These are phyloP conservation scores for Lepidium africanum DNA, from an alignment of 345 rosid genomes.

Conservation along the genomic window DNA sequence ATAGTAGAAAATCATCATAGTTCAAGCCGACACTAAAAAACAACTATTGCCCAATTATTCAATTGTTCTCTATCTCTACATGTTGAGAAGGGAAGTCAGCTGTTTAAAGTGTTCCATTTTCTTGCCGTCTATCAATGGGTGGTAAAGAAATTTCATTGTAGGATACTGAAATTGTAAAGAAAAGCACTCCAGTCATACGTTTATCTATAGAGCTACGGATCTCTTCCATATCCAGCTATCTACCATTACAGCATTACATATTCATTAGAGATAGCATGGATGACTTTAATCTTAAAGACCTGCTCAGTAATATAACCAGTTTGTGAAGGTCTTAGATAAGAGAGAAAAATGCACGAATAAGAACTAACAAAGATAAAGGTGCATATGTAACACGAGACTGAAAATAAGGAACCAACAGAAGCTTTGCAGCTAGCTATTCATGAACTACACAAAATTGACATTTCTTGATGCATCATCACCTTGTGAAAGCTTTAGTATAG, in stretches of 20 bases:
- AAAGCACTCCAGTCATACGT: not conserved
- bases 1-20: not conserved
- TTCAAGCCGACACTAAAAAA: not conserved
- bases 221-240: not conserved
- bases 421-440: not conserved
- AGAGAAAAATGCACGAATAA: not conserved
- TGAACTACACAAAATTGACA: not conserved
- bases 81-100: not conserved
- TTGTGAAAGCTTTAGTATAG: slow-evolving; percentile 48
- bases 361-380: not conserved
- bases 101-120: not conserved
- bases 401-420: not conserved
- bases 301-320: not conserved
- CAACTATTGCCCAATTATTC: not conserved
- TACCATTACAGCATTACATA: not conserved
- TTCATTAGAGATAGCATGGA: not conserved
- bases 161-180: not conserved
- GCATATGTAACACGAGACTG: not conserved
- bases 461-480: slow-evolving; percentile 27
- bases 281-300: not conserved
- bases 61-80: not conserved
- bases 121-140: not conserved
- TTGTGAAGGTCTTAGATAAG: not conserved
- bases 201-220: not conserved
- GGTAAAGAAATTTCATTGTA: not conserved